phyloP scores from a whole-genome alignment of 179 eudicot genomes.

The Sideroxylon spinosum region DNA sequence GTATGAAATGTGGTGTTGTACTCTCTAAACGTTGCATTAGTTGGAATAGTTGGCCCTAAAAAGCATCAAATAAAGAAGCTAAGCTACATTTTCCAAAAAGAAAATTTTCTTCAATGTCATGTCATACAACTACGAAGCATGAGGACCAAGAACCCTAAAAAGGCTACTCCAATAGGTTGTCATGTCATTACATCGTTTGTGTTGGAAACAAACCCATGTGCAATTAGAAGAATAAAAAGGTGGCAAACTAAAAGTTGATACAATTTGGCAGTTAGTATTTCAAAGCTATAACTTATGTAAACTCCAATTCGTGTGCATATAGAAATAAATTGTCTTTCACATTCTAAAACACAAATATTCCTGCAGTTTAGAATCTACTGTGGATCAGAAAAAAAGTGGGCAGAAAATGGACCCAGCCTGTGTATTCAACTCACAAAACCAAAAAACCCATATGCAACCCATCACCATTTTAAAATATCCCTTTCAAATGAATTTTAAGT shows the following conservation, averaged over 20 bases:
- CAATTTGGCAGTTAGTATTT: not conserved
- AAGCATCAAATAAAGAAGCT: constrained; percentile 7
- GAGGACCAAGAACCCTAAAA: not conserved
- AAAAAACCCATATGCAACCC: not conserved
- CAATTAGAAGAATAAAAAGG: too few relatives aligned
- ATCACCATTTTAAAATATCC: not conserved
- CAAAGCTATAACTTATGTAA: constrained; percentile 9
- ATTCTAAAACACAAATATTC: constrained; percentile 5
- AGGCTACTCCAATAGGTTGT: not conserved
- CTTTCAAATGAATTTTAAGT: not conserved
- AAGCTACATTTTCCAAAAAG: not conserved
- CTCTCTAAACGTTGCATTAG: constrained; percentile 91
- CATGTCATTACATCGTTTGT: not conserved
- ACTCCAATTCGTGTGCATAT: not conserved
- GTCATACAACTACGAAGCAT: not conserved
- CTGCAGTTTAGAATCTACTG: not conserved
- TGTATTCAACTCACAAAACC: not conserved
- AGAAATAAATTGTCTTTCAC: not conserved
- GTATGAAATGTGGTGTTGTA: constrained; percentile 96
- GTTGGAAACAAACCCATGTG: not conserved
- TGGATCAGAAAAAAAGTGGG: not conserved
- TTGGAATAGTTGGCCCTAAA: constrained; percentile 91
- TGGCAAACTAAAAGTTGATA: not conserved
- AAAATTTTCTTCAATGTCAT: not conserved
- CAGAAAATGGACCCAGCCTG: not conserved